Evolutionary conservation across 148 eudicot genomes (phyloP), one percentile per base, ranked within the genome.

Genomic region (Simmondsia chinensis): DNA sequence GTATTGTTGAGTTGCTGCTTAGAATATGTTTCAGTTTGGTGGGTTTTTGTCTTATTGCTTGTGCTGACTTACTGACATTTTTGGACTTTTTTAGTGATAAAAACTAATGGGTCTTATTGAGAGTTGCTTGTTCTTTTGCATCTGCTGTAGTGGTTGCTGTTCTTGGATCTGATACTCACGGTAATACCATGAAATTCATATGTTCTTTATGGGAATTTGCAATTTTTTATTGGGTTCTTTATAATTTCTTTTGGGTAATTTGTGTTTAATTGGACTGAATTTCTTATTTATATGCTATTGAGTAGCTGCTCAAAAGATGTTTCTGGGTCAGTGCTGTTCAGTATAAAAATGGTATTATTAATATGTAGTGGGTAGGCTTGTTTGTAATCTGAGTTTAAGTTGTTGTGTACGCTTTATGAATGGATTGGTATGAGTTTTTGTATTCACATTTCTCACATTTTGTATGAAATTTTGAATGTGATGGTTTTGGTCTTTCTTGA

Each of bases 111-210:
- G n/a, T n/a, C n/a, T 63, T 46, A 15, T 20, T 31, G 46, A 50
- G 48, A 37, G 19, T 25, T 35, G 35, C 5, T 21, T 39, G 23
- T 37, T 36, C 51, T 39, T 7, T 43, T n/a, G n/a, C 37, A 50
- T 44, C 51, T 63, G 69, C n/a, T n/a, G n/a, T n/a, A n/a, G n/a
- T n/a, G 69, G 57, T 21, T 56, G 5, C 31, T 56, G 33, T 27
- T 56, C 20, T 63, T 43, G 51, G 51, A 57, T 48, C 50, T 36
- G 27, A 20, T 21, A 34, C 19, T 50, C 31, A 42, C 29, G 63
- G 57, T 50, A 57, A 49, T 5, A 13, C 40, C 30, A 49, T 9
- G 22, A 56, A 49, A 41, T 43, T 56, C 3, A 56, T 18, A 41
- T 30, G 18, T 46, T 50, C 27, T 20, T 42, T 42, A 3, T 12